Evolutionary conservation across 2,329 filamentous ascomycete species (phyloP).

Genomic region (Ramularia endophylla): DNA sequence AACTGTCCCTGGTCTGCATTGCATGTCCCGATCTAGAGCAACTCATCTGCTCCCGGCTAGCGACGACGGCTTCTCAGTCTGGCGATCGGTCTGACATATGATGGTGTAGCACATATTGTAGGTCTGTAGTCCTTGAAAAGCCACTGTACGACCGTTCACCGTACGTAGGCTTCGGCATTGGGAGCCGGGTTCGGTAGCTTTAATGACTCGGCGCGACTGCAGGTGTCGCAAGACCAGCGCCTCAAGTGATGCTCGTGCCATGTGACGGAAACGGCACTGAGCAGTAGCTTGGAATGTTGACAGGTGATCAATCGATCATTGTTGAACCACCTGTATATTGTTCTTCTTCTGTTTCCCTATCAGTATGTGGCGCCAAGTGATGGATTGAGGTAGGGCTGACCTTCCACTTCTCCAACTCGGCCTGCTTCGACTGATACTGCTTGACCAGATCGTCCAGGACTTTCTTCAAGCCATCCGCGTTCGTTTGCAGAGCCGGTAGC

Average conservation of each 20-base stretch:
- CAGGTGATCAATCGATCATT: conserved; percentile 32
- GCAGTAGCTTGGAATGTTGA: too few relatives aligned
- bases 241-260: conserved; percentile 3
- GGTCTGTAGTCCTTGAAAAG: too few relatives aligned
- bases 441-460: conserved; percentile 91
- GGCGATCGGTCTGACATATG: too few relatives aligned
- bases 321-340: conserved; percentile 80
- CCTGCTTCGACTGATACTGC: conserved; percentile 92
- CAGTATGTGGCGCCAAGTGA: conserved; percentile 8
- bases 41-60: too few relatives aligned
- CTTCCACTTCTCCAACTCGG: conserved; percentile 98
- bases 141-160: too few relatives aligned
- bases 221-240: background rate
- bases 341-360: conserved; percentile 66
- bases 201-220: background rate
- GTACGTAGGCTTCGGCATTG: too few relatives aligned
- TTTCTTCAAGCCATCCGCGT: conserved; percentile 88
- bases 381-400: conserved; percentile 45
- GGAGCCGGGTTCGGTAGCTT: background rate
- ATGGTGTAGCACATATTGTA: too few relatives aligned
- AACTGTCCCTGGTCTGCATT: too few relatives aligned
- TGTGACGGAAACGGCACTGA: too few relatives aligned
- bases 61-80: too few relatives aligned
- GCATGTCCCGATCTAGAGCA: too few relatives aligned
- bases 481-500: conserved; percentile 82